phyloP scores from a whole-genome alignment of 1,284 basidiomycete species.

The Ustilago trichophora region DNA sequence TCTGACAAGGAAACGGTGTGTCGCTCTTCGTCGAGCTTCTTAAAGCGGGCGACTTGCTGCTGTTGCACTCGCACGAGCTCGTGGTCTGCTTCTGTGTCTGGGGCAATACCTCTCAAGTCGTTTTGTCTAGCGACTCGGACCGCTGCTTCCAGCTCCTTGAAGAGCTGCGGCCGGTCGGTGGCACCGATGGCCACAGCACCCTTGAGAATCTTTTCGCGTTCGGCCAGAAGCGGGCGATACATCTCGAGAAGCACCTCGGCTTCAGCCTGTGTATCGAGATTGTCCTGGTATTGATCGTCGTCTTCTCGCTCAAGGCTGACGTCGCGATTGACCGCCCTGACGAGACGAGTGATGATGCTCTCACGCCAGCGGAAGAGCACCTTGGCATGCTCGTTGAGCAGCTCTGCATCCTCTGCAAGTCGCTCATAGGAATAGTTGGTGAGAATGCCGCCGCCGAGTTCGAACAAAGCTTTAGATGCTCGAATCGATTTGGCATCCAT shows the following conservation, averaged over 20 bases:
- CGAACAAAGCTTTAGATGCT: conserved; percentile 17
- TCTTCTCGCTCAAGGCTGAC: conserved; percentile 55
- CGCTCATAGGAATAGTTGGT: conserved; percentile 9
- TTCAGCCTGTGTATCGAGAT: conserved; percentile 62
- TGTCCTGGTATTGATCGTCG: conserved; percentile 63
- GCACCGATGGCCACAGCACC: conserved; percentile 52
- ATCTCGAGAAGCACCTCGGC: conserved; percentile 62
- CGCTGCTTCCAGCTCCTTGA: conserved; percentile 47
- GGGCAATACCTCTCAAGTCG: conserved; percentile 18
- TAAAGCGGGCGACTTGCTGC: conserved; percentile 55
- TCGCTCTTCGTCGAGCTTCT: conserved; percentile 48
- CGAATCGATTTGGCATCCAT: conserved; percentile 1
- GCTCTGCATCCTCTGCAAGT: conserved; percentile 3
- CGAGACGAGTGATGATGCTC: conserved; percentile 45
- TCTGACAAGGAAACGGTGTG: conserved; percentile 20
- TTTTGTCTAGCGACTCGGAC: conserved; percentile 26
- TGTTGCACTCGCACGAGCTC: conserved; percentile 44
- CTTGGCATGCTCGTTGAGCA: conserved; percentile 51
- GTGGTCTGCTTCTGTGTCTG: conserved; percentile 34
- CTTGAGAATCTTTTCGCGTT: conserved; percentile 58
- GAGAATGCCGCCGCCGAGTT: conserved; percentile 26
- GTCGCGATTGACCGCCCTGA: conserved; percentile 58
- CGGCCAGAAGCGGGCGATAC: conserved; percentile 58
- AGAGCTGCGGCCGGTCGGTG: conserved; percentile 51
- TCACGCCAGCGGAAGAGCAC: conserved; percentile 53